Base-by-base conservation (phyloP, 495 filamentous ascomycete genomes). In the Talaromyces proteolyticus region DNA sequence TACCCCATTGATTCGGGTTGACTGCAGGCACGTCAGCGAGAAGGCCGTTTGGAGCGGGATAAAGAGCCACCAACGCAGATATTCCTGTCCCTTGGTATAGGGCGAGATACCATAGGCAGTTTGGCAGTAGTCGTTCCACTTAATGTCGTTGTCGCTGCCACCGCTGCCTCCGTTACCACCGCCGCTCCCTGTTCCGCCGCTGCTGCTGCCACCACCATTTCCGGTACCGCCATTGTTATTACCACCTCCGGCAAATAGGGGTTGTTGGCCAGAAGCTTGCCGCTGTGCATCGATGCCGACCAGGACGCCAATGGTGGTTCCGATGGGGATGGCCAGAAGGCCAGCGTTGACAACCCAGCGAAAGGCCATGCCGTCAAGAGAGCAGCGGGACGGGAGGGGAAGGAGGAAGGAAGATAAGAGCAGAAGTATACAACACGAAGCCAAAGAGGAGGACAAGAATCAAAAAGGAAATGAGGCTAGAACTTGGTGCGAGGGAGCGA, bases 241-340 rank as follows among this genome's bases (percentile, higher is more conserved):
- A 38, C 26, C 26, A 21, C n/a, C n/a, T n/a, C 45, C 47, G 29
- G 53, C 53, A 57, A 67, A 67, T 14, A 66, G 47, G 38, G 59
- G 56, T 11, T 53, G 42, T 49, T 61, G 57, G 25, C 61, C 59
- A 22, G 51, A 58, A 11, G 66, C 61, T 6, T 58, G 42, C 24
- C 63, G 63, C 40, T 67, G 62, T n/a, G 57, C 57, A 18, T 72
- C 65, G 47, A 73, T 66, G 4, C 67, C 70, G 14, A 70, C 48
- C 6, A 70, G 50, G 7, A 66, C 57, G 16, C 69, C 69, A 11
- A 73, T 42, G 8, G 64, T 63, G 17, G 57, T 60, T 12, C 65
- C 70, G 44, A 72, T 62, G 11, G 70, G 70, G 29, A 73, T 63
- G 12, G 58, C 64, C 34, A 70, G 43, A 6, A 73, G 63, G 49